These are phyloP conservation scores for Fusarium austroafricanum DNA, from an alignment of 2,329 filamentous ascomycete genomes.

Conservation along the genomic window DNA sequence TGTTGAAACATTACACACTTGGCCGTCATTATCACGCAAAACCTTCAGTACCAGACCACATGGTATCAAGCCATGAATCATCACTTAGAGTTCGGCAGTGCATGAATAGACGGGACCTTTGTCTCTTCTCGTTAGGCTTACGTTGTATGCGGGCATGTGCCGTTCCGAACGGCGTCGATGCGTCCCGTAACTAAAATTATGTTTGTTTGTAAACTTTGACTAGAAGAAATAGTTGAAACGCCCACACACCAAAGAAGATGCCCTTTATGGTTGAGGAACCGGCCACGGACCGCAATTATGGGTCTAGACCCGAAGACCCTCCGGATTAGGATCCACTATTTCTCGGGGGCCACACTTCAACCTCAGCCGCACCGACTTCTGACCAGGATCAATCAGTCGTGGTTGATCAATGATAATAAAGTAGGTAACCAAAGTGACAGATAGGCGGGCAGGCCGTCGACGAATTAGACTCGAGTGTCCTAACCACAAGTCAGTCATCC, in stretches of 20 bases:
- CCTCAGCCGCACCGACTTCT: slow-evolving; percentile 7
- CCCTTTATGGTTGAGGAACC: background rate
- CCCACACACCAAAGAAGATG: slow-evolving; percentile 4
- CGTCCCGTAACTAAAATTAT: slow-evolving; percentile 19
- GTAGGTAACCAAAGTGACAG: background rate
- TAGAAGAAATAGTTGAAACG: slow-evolving; percentile 15
- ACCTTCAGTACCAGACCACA: slow-evolving; percentile 8
- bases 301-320: slow-evolving; percentile 17
- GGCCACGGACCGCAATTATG: slow-evolving; percentile 35
- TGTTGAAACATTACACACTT: background rate
- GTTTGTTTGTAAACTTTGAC: slow-evolving; percentile 17
- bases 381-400: background rate
- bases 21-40: slow-evolving; percentile 18
- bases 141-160: slow-evolving; percentile 26
- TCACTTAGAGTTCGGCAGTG: slow-evolving; percentile 13
- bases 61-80: slow-evolving; percentile 32
- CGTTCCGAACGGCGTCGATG: slow-evolving; percentile 36
- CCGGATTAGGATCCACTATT: slow-evolving; percentile 12
- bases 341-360: slow-evolving; percentile 11
- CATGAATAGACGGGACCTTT: background rate
- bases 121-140: background rate
- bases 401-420: background rate
- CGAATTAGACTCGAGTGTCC: background rate
- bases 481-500: background rate
- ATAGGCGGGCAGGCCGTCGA: background rate